A percentile compares a stretch with the other conserved stretches of the same genome.
These are phyloP conservation scores for Mucor mucedo DNA, from an alignment of 371 early-diverging fungal genomes.

Conservation along the genomic window DNA sequence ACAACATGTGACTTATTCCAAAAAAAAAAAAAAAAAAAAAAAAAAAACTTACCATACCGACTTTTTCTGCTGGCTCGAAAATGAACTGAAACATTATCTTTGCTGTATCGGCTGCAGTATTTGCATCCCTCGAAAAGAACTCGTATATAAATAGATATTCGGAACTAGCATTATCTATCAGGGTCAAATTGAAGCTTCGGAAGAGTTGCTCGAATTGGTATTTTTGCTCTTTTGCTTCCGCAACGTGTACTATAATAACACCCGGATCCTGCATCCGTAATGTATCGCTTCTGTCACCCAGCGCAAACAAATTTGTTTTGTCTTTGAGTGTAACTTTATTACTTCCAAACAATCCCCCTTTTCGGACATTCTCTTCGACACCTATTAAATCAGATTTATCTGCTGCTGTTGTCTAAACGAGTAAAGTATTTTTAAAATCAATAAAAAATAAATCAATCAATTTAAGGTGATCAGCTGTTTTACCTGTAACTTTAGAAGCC, in stretches of 20 bases:
- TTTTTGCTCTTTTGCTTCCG: conserved; percentile 77
- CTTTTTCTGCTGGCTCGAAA: conserved; percentile 84
- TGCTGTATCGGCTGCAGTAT: conserved; percentile 48
- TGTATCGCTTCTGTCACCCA: conserved; percentile 75
- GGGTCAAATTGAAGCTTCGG: conserved; percentile 81
- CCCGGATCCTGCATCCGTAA: conserved; percentile 76
- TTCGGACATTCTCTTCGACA: conserved; percentile 74
- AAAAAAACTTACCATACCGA: conserved; percentile 64
- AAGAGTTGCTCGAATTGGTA: conserved; percentile 81
- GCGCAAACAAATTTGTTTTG: conserved; percentile 76
- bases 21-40: neutral
- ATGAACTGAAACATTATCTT: conserved; percentile 69
- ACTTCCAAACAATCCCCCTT: conserved; percentile 68
- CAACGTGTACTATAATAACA: conserved; percentile 80
- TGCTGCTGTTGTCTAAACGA: conserved; percentile 62
- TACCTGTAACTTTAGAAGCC: conserved; percentile 77
- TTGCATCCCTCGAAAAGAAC: conserved; percentile 76
- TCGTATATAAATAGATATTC: conserved; percentile 90
- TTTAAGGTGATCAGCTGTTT: neutral
- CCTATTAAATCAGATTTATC: conserved; percentile 87
- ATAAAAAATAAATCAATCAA: no score
- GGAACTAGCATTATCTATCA: conserved; percentile 91
- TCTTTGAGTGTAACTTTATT: conserved; percentile 63
- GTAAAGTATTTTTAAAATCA: neutral
- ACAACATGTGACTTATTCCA: neutral